phyloP scores from a whole-genome alignment of 495 filamentous ascomycete genomes.

The Peziza echinospora region DNA sequence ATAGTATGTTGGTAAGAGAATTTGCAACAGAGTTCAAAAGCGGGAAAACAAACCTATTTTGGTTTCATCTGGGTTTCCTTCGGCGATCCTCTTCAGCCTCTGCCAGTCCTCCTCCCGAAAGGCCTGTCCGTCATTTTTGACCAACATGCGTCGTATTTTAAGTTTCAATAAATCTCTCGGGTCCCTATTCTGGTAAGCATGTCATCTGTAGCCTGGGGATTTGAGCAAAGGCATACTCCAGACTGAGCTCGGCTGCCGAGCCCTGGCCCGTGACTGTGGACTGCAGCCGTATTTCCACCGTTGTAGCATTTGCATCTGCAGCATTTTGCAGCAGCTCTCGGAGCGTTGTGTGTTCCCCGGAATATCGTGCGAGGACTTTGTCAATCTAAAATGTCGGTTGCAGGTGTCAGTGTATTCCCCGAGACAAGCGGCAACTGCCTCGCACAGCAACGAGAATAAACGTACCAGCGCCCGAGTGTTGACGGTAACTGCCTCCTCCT shows the following conservation, averaged over 20 bases:
- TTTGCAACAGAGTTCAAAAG: not conserved
- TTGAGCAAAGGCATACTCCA: not conserved
- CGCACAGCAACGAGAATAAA: too few relatives aligned
- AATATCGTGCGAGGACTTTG: conserved; percentile 88
- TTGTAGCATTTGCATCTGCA: conserved; percentile 77
- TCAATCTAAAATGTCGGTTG: conserved; percentile 41
- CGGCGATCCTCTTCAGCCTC: conserved; percentile 83
- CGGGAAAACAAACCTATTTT: too few relatives aligned
- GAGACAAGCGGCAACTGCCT: too few relatives aligned
- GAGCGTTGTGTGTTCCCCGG: conserved; percentile 70
- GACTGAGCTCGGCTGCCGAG: not conserved
- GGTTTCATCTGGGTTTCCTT: conserved; percentile 94
- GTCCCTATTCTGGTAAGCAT: conserved; percentile 30
- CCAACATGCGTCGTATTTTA: conserved; percentile 59
- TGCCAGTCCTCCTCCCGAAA: conserved; percentile 83
- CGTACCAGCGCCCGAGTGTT: conserved; percentile 63
- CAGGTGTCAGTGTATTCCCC: not conserved
- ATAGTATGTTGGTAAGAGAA: not conserved
- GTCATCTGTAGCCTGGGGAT: conserved; percentile 28
- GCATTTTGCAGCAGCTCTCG: conserved; percentile 96
- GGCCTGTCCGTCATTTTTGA: conserved; percentile 71
- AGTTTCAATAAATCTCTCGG: conserved; percentile 72
- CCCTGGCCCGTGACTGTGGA: conserved; percentile 34
- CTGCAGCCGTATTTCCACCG: conserved; percentile 76
- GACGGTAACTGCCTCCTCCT: conserved; percentile 95